Evolutionary conservation across 345 rosid genomes (phyloP).

Genomic region (Abelmoschus esculentus): DNA sequence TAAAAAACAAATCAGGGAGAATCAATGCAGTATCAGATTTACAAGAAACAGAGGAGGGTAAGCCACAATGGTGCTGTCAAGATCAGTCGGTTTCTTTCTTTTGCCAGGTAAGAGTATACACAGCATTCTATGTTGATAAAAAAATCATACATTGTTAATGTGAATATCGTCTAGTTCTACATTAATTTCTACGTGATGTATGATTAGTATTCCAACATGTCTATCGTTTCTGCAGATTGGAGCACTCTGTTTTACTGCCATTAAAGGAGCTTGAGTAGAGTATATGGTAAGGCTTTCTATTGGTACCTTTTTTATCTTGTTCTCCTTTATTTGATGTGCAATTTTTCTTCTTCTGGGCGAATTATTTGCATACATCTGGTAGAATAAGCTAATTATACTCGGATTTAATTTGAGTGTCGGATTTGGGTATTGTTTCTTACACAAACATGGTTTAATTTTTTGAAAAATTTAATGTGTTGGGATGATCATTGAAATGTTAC

Average conservation of each 20-base stretch:
- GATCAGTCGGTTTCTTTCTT: neutral
- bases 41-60: too few species aligned
- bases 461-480: too few species aligned
- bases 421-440: too few species aligned
- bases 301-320: too few species aligned
- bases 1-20: neutral
- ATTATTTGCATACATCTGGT: too few species aligned
- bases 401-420: too few species aligned
- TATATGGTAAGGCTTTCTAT: neutral
- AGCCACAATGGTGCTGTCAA: neutral
- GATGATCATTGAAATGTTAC: too few species aligned
- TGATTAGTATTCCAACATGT: neutral
- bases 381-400: too few species aligned
- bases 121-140: too few species aligned
- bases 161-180: neutral
- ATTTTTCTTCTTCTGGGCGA: neutral
- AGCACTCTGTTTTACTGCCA: neutral
- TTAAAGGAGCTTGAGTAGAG: neutral
- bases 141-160: neutral
- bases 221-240: neutral
- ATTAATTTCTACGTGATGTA: neutral
- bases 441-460: too few species aligned
- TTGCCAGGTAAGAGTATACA: neutral
- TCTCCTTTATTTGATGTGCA: neutral
- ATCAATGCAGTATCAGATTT: too few species aligned